Evolutionary conservation across 164 flowering plant genomes (phyloP), one percentile per base, ranked within the genome.

Genomic region (Vitis amurensis): DNA sequence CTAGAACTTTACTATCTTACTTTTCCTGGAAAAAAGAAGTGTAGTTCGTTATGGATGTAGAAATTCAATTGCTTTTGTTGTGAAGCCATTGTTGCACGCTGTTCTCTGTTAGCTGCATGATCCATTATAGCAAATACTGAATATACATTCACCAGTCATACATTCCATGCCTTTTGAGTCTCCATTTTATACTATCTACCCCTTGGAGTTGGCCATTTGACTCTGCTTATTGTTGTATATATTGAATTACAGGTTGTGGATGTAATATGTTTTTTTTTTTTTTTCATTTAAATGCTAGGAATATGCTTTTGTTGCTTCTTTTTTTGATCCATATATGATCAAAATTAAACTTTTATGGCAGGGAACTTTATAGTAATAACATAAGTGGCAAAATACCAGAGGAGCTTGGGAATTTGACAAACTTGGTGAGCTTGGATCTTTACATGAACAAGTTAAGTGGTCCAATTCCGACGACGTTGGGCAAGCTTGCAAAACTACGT

Each of bases 361-460:
- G 89, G 87, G 89, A 86, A 58, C 86, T 86, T 53, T 84, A 86
- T 60, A 79, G 86, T 69, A 86, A 86, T 61, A 82, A 80, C 63
- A 82, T 86, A 50, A 84, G 71, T 74, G 89, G 89, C 55, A 68
- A 59, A 59, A 73, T 86, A 59, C 89, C 85, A 9, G 55, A 55
- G 9, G 85, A 83, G 72, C 80, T 86, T 23, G 87, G 89, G 68
- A 73, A 76, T 74, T 77, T 86, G 68, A 78, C 85, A 51, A 71
- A 82, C 55, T 76, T 86, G 74, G 80, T 82, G 74, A 86, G 87
- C 78, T 82, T 86, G 87, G 87, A 86, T 82, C 85, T 86, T 74
- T 86, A 84, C 84, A 60, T 82, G 73, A 86, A 86, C 79, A 75
- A 68, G 4, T 73, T 86, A 48, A 67, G 16, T 66, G 89, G 87